Evolutionary conservation across 1,284 basidiomycete species (phyloP), one percentile per base, ranked within the genome.

Genomic region (Pholiota adiposa): DNA sequence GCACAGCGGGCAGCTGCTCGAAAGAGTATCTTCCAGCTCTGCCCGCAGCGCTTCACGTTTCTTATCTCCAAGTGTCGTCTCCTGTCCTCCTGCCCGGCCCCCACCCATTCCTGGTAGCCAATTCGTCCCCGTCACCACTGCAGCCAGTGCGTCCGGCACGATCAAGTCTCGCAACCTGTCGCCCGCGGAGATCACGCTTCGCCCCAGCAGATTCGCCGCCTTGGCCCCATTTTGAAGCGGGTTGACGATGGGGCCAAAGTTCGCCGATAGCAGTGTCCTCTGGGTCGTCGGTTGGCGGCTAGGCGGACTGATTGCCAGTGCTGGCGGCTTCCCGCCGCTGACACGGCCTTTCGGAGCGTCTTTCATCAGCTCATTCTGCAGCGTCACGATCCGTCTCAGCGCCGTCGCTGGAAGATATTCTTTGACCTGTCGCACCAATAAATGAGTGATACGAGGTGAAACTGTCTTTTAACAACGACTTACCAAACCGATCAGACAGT

Each of bases 401-500:
- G 90, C 83, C 61, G 87, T 81, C 2, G 94, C 82, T 9, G 96
- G 90, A 16, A 97, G 80, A 74, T 92, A 94, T 66, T 96, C 93
- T 72, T 94, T 97, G 29, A 89, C 93, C 95, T 97, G 70, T 46
- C 64, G 56, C 63, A 60, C 58, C 29, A 59, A 38, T 40, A 7
- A 44, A 40, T 58, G 52, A 46, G 19, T 25, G 33, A 34, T 18
- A 21, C 27, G 4, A 48, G 2, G n/a, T 6, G 18, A 19, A 31
- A 51, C 3, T 38, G 9, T 5, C n/a, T 54, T 40, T 2, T 40
- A 55, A 43, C 38, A 63, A 58, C 33, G 11, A 79, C 92, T 72
- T 68, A 96, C 96, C 83, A 96, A 80, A 29, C 89, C 85, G 71
- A 98, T 95, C 55, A 97, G 79, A 75, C 96, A 98, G 73, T 98